Base-by-base conservation (phyloP, 805 yeast genomes). In the Spathaspora passalidarum region DNA sequence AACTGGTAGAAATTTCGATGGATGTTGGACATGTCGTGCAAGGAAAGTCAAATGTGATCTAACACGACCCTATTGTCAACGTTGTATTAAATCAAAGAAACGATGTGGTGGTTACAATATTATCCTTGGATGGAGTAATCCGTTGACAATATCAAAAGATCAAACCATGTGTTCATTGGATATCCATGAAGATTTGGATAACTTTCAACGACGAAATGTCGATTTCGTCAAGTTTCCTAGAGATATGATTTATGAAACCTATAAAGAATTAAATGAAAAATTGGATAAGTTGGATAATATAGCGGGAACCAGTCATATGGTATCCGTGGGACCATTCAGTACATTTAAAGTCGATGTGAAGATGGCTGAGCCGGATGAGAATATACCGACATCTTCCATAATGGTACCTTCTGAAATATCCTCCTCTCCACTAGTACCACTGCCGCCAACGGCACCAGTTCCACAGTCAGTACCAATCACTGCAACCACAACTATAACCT, bases 11-110 rank as follows among this genome's bases (percentile, higher is more conserved):
- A 65, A 60, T 41, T 77, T 77, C 56, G 64, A 72, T 38, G 84
- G 84, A 3, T 79, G 84, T 57, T 75, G 78, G 68, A 79, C 83
- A 5, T 79, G 84, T 52, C 63, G 84, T 32, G 55, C 62, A 18
- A 62, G 82, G 20, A 78, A 77, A 50, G 76, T 79, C 51, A 77
- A 77, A 55, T 79, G 84, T 59, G 83, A 78, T 55, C 66, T 73
- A 10, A 49, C 59, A 3, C 63, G 64, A 44, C 83, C 83, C 2
- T 50, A 47, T 14, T 79, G 84, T 53, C 40, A 53, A 25, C 63
- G 82, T 44, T 79, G 84, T 59, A 53, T 47, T 35, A 75, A 69
- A 50, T 73, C 81, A 2, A 66, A 68, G 3, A 46, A 72, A 4
- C 59, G 60, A 8, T 80, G 84, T 62, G 66, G 62, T 14, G 83